Evolutionary conservation across 139 green algal species (phyloP).

Genomic region (Astrephomene gubernaculifera): DNA sequence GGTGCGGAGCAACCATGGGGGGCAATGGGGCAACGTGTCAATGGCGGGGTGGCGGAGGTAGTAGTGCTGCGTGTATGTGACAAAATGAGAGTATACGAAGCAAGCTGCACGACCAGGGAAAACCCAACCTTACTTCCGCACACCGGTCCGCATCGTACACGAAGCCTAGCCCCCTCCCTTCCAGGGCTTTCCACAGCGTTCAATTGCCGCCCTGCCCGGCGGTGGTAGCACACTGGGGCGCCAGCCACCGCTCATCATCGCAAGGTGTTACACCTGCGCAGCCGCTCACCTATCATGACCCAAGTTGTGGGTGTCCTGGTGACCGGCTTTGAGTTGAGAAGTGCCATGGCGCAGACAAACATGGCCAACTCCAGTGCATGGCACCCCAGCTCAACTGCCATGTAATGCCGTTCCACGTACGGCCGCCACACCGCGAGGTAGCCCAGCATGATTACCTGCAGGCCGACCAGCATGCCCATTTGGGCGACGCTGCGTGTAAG

Average conservation of each 20-base stretch:
- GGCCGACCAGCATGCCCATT: background rate
- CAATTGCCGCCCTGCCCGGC: background rate
- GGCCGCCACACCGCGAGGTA: slow-evolving; percentile 10
- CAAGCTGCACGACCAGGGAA: background rate
- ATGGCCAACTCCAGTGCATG: slow-evolving; percentile 17
- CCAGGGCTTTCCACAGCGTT: background rate
- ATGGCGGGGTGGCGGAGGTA: background rate
- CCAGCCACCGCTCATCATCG: too few species aligned
- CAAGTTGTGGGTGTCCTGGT: background rate
- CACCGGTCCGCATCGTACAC: too few species aligned
- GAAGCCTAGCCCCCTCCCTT: too few species aligned
- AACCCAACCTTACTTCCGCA: background rate
- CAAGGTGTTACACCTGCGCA: too few species aligned
- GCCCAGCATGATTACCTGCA: background rate
- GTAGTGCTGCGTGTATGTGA: background rate
- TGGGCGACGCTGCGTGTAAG: background rate
- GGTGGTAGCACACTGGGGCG: too few species aligned
- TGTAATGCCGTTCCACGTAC: background rate
- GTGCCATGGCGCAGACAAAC: background rate
- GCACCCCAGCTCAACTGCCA: background rate
- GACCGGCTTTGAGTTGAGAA: background rate
- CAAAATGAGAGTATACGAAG: background rate
- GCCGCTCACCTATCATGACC: slow-evolving; percentile 35
- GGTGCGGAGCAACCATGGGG: background rate
- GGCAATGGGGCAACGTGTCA: background rate